Base-by-base conservation (phyloP, 257 asterid genomes). In the Penstemon eatonii region DNA sequence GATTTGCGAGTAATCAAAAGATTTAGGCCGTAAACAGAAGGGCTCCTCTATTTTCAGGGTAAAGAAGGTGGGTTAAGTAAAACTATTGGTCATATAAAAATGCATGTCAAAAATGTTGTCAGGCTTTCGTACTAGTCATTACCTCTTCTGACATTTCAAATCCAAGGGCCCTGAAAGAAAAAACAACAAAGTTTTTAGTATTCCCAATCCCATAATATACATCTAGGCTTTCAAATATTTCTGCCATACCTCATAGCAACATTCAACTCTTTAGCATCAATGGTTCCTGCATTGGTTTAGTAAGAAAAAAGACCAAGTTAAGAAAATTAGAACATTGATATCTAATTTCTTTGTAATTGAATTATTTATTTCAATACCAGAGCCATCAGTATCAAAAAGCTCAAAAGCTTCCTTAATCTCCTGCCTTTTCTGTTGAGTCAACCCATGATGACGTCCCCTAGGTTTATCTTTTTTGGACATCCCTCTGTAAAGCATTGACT, bases 91-190 rank as follows among this genome's bases (percentile, higher is more conserved):
- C 33, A 46, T 46, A 9, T 46, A 46, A 8, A 46, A 8, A 7
- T 3, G 51, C 8, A 46, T 46, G 51, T 46, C 45, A 47, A 42
- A 45, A 45, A 55, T 49, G 75, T 54, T 56, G 12, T 60, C 13
- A 60, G 9, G 57, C 41, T 67, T 57, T 39, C 46, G 64, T 63
- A 66, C 37, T 33, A 59, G 75, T 52, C 33, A 60, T 71, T 83
- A 93, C 99, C 96, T 93, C 96, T 79, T 83, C 97, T 7, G 99
- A 82, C 88, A 85, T 83, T 83, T 93, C 96, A 71, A 93, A 93
- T 52, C 99, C 99, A 75, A 93, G 97, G 72, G 96, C 95, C 96
- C 97, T 90, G 87, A 44, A 83, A 85, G 60, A 38, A 43, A 78
- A 76, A 25, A 25, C 54, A 73, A 0, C 64, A 64, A 33, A 78